phyloP scores from a whole-genome alignment of 352 stramenopile genomes.

The Pythium angustatum region DNA sequence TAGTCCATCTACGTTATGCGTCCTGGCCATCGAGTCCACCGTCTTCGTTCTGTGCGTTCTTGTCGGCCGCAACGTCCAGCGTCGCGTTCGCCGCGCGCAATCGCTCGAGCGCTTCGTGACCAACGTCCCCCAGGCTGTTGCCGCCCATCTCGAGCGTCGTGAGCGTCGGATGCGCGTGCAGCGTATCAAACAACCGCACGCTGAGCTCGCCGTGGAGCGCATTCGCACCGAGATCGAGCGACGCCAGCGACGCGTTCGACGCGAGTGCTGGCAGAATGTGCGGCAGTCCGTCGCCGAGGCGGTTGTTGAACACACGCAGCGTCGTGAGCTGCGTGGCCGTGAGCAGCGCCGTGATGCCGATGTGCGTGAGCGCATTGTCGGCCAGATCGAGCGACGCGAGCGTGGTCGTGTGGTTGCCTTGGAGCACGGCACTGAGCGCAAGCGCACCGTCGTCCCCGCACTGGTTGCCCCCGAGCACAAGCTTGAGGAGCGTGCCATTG shows the following conservation, averaged over 20 bases:
- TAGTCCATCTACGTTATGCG: no score
- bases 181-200: constrained; percentile 56
- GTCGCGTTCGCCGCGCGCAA: constrained; percentile 54
- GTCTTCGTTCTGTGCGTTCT: constrained; percentile 74
- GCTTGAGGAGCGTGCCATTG: constrained; percentile 47
- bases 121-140: constrained; percentile 73
- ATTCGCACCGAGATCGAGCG: constrained; percentile 72
- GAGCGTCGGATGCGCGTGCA: constrained; percentile 68
- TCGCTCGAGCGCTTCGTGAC: constrained; percentile 60
- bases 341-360: constrained; percentile 49
- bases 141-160: constrained; percentile 83
- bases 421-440: constrained; percentile 39
- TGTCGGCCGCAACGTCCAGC: constrained; percentile 80
- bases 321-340: constrained; percentile 45
- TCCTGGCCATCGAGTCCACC: constrained; percentile 35
- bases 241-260: constrained; percentile 58
- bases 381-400: constrained; percentile 66
- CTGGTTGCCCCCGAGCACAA: constrained; percentile 67
- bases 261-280: constrained; percentile 51
- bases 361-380: constrained; percentile 62
- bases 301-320: constrained; percentile 83
- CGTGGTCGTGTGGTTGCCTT: constrained; percentile 33
- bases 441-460: constrained; percentile 50
- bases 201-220: constrained; percentile 62
- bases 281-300: constrained; percentile 48